Evolutionary conservation across 225 moss, liverwort and hornwort species (phyloP).

Genomic region (Sphagnum tenellum): DNA sequence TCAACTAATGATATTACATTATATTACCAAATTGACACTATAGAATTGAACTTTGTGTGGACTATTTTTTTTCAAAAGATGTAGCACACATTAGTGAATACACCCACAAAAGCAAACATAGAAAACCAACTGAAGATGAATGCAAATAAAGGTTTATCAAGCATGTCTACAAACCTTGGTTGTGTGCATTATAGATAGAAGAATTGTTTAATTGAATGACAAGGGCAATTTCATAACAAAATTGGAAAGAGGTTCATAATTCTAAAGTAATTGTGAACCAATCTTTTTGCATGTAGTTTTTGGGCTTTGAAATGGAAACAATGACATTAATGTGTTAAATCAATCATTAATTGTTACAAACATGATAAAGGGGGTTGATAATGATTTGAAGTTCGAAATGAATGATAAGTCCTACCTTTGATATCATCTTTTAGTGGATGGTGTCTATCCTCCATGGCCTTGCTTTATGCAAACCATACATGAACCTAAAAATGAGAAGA

Average conservation of each 20-base stretch:
- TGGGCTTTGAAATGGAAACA: constrained; percentile 1
- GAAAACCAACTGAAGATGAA: too few relatives aligned
- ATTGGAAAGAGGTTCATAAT: not conserved
- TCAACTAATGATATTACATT: too few relatives aligned
- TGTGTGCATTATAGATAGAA: too few relatives aligned
- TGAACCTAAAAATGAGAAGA: not conserved
- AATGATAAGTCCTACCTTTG: not conserved
- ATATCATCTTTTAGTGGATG: not conserved
- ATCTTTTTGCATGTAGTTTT: not conserved
- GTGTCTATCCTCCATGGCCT: not conserved
- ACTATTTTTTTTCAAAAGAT: too few relatives aligned
- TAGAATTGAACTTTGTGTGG: too few relatives aligned
- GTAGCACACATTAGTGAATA: too few relatives aligned
- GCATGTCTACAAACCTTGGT: too few relatives aligned
- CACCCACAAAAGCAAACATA: too few relatives aligned
- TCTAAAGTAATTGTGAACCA: not conserved
- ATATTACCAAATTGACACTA: too few relatives aligned
- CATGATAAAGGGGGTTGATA: not conserved
- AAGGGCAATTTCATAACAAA: too few relatives aligned
- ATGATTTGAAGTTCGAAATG: not conserved
- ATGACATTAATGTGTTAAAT: constrained; percentile 7
- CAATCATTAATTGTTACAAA: not conserved
- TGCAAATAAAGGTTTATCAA: too few relatives aligned
- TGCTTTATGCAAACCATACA: constrained; percentile 5
- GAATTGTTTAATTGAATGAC: too few relatives aligned